A percentile compares a stretch with the other conserved stretches of the same genome.
These are phyloP conservation scores for Apostasia shenzhenica DNA, from an alignment of 106 monocot genomes.

Conservation along the genomic window DNA sequence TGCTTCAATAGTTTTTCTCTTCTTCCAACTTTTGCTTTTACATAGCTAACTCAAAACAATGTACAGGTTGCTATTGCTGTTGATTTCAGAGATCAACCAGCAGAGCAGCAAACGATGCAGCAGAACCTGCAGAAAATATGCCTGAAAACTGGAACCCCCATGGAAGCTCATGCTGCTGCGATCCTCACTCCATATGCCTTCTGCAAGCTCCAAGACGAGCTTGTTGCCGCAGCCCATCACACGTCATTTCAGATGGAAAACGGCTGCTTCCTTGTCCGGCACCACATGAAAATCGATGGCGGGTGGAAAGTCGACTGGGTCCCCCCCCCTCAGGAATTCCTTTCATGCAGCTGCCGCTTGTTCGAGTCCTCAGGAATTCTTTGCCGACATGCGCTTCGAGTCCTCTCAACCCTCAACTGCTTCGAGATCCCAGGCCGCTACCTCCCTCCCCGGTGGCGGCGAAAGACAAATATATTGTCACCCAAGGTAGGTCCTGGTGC, in stretches of 20 bases:
- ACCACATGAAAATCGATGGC: constrained; percentile 61
- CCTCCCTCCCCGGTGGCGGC: constrained; percentile 71
- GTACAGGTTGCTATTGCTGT: constrained; percentile 48
- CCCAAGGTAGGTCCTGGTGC: constrained; percentile 8
- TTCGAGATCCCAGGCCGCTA: constrained; percentile 70
- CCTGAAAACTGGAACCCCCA: constrained; percentile 70
- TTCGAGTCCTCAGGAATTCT: constrained; percentile 80
- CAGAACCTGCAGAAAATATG: constrained; percentile 59
- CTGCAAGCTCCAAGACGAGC: constrained; percentile 77
- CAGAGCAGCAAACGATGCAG: constrained; percentile 64
- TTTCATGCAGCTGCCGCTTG: constrained; percentile 70
- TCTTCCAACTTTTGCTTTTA: no score
- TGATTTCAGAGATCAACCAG: constrained; percentile 61
- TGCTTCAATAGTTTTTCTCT: no score
- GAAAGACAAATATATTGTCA: constrained; percentile 31
- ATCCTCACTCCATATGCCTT: constrained; percentile 79
- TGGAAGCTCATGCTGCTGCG: constrained; percentile 70
- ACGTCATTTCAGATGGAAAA: constrained; percentile 67
- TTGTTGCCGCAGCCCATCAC: constrained; percentile 58
- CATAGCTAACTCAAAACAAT: neutral
- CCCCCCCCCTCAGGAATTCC: constrained; percentile 37
- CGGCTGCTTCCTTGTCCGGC: constrained; percentile 46
- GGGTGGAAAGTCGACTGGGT: constrained; percentile 56
- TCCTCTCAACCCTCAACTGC: constrained; percentile 67
- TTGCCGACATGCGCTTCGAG: constrained; percentile 62